These are phyloP conservation scores for Apostasia ramifera DNA, from an alignment of 106 monocot species.

Conservation along the genomic window DNA sequence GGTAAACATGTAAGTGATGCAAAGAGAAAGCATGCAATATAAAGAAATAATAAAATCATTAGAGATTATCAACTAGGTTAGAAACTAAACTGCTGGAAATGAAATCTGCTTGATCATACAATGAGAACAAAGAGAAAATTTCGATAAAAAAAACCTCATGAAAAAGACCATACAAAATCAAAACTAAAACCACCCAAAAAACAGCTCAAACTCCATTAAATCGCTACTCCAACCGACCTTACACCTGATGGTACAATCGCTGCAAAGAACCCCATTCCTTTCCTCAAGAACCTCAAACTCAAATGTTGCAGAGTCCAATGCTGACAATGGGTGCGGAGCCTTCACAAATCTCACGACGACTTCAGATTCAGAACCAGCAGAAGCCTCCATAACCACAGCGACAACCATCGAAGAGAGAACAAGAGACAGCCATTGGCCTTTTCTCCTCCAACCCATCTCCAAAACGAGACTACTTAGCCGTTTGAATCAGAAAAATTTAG, in stretches of 20 bases:
- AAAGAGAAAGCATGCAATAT: not conserved
- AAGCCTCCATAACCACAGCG: not conserved
- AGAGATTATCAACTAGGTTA: not conserved
- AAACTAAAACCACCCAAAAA: not conserved
- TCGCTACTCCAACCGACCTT: constrained; percentile 28
- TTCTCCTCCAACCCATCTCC: constrained; percentile 21
- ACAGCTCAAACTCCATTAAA: not conserved
- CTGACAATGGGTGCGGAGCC: constrained; percentile 29
- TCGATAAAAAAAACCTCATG: not conserved
- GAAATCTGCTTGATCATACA: too few species aligned
- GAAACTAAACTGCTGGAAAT: not conserved
- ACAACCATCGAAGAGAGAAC: constrained; percentile 1
- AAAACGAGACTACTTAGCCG: not conserved
- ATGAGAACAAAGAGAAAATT: too few species aligned
- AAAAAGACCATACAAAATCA: not conserved
- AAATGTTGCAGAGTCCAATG: constrained; percentile 41
- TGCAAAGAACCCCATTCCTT: constrained; percentile 21
- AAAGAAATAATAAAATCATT: not conserved
- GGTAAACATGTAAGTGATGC: too few species aligned
- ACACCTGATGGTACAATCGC: constrained; percentile 36
- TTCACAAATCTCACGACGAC: constrained; percentile 20
- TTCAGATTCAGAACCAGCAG: constrained; percentile 17
- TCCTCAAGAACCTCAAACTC: constrained; percentile 30
- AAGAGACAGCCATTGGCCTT: constrained; percentile 14
- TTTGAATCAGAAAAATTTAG: not conserved